Evolutionary conservation across 257 asterid genomes (phyloP).

Genomic region (Solanum boliviense): DNA sequence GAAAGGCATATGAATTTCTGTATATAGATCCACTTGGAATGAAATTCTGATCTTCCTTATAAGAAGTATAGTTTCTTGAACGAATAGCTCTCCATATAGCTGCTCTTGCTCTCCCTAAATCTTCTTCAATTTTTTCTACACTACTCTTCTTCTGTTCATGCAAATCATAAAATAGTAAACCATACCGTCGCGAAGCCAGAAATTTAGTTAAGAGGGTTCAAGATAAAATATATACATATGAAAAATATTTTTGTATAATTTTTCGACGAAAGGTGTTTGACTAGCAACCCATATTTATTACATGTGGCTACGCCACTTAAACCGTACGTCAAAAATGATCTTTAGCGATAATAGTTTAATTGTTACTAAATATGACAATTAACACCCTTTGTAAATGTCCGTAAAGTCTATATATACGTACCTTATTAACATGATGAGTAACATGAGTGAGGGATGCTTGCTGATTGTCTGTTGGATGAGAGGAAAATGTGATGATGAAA

Average conservation of each 20-base stretch:
- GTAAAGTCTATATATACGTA: neutral
- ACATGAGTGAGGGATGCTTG: neutral
- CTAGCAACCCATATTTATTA: too few species aligned
- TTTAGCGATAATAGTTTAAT: too few species aligned
- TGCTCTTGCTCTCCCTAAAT: constrained; percentile 11
- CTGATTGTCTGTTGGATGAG: neutral
- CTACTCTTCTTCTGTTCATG: neutral
- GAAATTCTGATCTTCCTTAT: neutral
- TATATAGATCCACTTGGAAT: constrained; percentile 15
- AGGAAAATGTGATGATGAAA: neutral
- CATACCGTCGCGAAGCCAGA: neutral
- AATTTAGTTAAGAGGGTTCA: too few species aligned
- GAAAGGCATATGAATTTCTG: constrained; percentile 14
- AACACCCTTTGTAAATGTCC: neutral
- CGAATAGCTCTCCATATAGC: constrained; percentile 4
- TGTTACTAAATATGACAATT: too few species aligned
- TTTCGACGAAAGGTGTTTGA: neutral
- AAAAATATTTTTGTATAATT: neutral
- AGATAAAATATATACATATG: too few species aligned
- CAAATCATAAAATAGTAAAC: neutral
- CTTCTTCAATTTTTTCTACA: constrained; percentile 5
- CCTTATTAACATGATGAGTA: neutral
- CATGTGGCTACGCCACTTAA: too few species aligned
- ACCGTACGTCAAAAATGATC: too few species aligned
- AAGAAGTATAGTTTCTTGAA: neutral